Conservation (phyloP, 2,329 filamentous ascomycete genomes). For the Cladosporium sphaerospermum region DNA sequence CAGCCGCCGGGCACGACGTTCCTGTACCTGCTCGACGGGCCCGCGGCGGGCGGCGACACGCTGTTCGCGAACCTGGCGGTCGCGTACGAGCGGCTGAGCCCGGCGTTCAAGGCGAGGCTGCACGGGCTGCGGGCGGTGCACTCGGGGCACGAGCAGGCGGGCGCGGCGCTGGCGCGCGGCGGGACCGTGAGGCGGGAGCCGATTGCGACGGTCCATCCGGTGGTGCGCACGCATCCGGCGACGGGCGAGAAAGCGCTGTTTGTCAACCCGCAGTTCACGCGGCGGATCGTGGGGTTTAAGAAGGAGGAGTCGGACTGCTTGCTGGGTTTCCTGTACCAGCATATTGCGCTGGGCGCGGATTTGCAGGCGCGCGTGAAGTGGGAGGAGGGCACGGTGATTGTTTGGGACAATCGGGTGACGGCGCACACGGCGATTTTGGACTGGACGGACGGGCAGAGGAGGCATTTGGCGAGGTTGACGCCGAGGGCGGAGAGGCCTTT, state of each 20-base stretch:
- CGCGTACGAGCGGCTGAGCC: constrained; percentile 75
- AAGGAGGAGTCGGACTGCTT: constrained; percentile 77
- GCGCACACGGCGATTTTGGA: constrained; percentile 74
- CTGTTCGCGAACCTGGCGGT: constrained; percentile 73
- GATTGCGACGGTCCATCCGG: constrained; percentile 65
- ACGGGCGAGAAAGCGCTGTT: constrained; percentile 81
- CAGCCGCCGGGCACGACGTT: constrained; percentile 90
- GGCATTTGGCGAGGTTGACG: constrained; percentile 75
- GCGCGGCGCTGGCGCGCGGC: constrained; percentile 58
- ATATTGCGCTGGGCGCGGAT: constrained; percentile 65
- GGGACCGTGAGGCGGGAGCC: constrained; percentile 71
- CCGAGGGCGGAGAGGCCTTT: constrained; percentile 73
- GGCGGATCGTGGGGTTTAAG: constrained; percentile 74
- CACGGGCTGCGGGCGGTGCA: constrained; percentile 77
- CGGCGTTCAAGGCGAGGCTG: constrained; percentile 69
- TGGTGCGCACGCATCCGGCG: constrained; percentile 71
- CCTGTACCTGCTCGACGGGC: constrained; percentile 78
- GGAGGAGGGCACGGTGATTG: constrained; percentile 72
- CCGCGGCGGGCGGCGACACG: constrained; percentile 75
- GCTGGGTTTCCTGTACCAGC: constrained; percentile 71
- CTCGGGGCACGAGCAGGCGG: constrained; percentile 72
- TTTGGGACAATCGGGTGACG: constrained; percentile 81
- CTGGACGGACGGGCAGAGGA: constrained; percentile 71
- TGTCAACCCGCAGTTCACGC: constrained; percentile 79
- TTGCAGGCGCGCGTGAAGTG: constrained; percentile 71